Evolutionary conservation across 2,329 filamentous ascomycete species (phyloP), one percentile per base, ranked within the genome.

Genomic region (Sarocladium kiliense): DNA sequence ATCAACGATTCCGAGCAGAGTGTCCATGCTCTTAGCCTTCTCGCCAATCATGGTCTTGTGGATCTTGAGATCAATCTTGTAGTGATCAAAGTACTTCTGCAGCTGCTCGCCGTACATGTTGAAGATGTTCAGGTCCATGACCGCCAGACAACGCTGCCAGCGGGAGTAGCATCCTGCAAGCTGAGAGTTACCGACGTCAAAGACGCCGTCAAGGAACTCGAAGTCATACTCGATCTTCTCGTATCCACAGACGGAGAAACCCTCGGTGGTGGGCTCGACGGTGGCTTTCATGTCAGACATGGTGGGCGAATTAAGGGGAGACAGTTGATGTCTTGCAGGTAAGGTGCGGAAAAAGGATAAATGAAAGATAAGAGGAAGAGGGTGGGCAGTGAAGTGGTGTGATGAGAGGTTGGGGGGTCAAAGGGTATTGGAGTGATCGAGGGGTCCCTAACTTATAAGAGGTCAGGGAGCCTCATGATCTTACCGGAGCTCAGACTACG

Each of bases 171-270:
- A 85, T 26, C 83, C 71, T 16, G 85, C 83, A 10, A 89, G 76
- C 61, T 87, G 78, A 16, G 72, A 62, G 63, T 88, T 87, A 59
- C 74, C 63, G 41, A 74, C 63, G 64, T 87, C 73, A 68, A 89
- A 89, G 56, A 89, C 77, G 49, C 80, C 82, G 61, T 89, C 86
- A 47, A 89, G 77, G 69, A 89, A 88, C 55, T 83, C 82, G 68
- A 89, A 89, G 70, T 88, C 85, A 66, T 89, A 89, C 64, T 87
- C 81, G 65, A 89, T 88, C 76, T 87, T 89, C 75, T 89, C 86
- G 62, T 87, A 88, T 23, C 86, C 86, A 61, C 84, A 81, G 58
- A 89, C 85, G 60, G 86, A 82, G 71, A 89, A 89, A 36, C 86
- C 86, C 58, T 77, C 74, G 62, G 77, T 71, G 58, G 83, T 88